These are phyloP conservation scores for Pleomassaria siparia DNA, from an alignment of 2,329 filamentous ascomycete species.

Conservation along the genomic window DNA sequence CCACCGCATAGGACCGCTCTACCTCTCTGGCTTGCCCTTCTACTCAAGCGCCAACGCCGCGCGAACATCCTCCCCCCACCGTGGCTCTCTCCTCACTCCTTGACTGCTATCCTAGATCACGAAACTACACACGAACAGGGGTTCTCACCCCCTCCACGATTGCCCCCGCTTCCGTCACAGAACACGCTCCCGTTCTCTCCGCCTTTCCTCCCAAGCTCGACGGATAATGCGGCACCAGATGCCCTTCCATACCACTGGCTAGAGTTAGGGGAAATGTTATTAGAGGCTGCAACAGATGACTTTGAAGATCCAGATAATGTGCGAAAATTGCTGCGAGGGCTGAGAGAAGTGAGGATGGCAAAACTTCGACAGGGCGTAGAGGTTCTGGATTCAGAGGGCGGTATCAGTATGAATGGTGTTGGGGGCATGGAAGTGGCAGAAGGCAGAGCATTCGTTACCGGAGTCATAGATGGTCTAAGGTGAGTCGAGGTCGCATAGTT, in stretches of 20 bases:
- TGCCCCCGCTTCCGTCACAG: constrained; percentile 57
- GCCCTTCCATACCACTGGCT: constrained; percentile 94
- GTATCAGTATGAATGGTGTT: constrained; percentile 77
- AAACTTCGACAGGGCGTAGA: constrained; percentile 80
- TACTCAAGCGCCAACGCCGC: constrained; percentile 90
- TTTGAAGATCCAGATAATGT: constrained; percentile 73
- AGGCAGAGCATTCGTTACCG: constrained; percentile 77
- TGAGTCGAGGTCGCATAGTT: constrained; percentile 26
- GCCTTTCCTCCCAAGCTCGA: constrained; percentile 78
- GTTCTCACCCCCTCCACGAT: constrained; percentile 76
- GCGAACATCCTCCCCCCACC: constrained; percentile 89
- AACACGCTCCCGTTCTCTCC: constrained; percentile 49
- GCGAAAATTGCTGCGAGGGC: constrained; percentile 72
- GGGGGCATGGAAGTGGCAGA: constrained; percentile 93
- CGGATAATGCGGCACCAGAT: constrained; percentile 65
- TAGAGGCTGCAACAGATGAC: constrained; percentile 84
- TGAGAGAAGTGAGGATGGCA: constrained; percentile 84
- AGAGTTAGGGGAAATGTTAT: constrained; percentile 82
- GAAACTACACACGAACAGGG: constrained; percentile 73
- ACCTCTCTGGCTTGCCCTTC: constrained; percentile 91
- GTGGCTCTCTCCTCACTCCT: constrained; percentile 79
- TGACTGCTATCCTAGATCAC: constrained; percentile 74
- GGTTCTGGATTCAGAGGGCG: constrained; percentile 69
- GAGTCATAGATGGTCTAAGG: constrained; percentile 82
- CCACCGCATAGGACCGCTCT: constrained; percentile 79